Evolutionary conservation across 2,329 filamentous ascomycete genomes (phyloP).

Genomic region (Scolecobasidium constrictum): DNA sequence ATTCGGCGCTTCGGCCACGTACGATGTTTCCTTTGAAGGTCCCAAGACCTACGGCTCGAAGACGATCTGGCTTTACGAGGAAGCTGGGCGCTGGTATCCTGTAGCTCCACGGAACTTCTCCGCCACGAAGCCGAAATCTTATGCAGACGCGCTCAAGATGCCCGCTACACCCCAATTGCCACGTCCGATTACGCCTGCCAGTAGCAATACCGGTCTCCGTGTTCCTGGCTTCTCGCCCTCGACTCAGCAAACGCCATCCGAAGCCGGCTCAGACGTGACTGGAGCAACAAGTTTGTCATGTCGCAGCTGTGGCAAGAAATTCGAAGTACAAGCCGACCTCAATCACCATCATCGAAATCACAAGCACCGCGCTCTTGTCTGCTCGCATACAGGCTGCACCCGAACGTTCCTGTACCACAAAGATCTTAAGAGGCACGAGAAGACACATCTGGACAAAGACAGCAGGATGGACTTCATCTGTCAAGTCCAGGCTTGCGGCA

Average conservation of each 20-base stretch:
- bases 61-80: constrained; percentile 5
- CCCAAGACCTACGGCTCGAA: not conserved
- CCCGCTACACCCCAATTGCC: no score
- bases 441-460: not conserved
- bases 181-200: no score
- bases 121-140: not conserved
- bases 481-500: not conserved
- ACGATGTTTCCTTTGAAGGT: not conserved
- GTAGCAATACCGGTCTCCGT: no score
- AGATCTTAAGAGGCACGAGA: not conserved
- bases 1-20: not conserved
- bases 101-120: not conserved
- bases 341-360: not conserved
- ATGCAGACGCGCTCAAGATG: not conserved
- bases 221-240: constrained; percentile 1
- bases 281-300: not conserved
- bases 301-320: not conserved
- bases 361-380: not conserved
- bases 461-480: not conserved
- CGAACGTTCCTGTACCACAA: constrained; percentile 1
- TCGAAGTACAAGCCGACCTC: not conserved
- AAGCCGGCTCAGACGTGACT: not conserved
- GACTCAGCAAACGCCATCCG: not conserved
- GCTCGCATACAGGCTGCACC: not conserved
- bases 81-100: not conserved